Evolutionary conservation across 768 basidiomycete species (phyloP), one percentile per base, ranked within the genome.

Genomic region (Boletus vermiculosoides): DNA sequence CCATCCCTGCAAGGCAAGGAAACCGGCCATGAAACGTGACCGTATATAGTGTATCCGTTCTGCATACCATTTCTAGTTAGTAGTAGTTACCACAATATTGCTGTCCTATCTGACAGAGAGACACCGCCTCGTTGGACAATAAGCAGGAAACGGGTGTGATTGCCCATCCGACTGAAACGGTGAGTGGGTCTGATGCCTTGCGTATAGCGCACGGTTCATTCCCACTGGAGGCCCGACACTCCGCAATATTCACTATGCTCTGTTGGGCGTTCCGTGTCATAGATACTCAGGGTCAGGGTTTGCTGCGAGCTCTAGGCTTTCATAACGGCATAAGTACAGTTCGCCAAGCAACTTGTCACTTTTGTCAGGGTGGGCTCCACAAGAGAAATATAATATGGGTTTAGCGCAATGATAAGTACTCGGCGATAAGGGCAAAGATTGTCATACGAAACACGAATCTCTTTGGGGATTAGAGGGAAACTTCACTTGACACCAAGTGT

Each of bases 271-370:
- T 42, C 39, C 30, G 41, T 47, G 42, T 51, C 46, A 61, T 47
- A 36, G 50, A 52, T 45, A 48, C 45, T 63, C 60, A 63, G 62
- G 61, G 61, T 60, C 62, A 55, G 62, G 61, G 62, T 64, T 16
- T 44, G 18, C 56, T 60, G 61, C 28, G 57, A 60, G 61, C 37
- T 51, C 46, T 51, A 41, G 50, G 57, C 20, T 49, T 63, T 55
- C 57, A 63, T 55, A 47, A 41, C 45, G 44, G 62, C 22, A 22
- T 2, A n/a, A 16, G n/a, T 23, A 25, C 15, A 37, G 18, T 41
- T 25, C 28, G 36, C 22, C 34, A 45, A 39, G 51, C 45, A 33
- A 34, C 37, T 30, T 15, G 34, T 12, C 59, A 40, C 13, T 5
- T 5, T 40, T 11, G n/a, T 40, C 39, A 40, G 59, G 52, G 60